Base-by-base conservation (phyloP, 306 rosid species). In the Dicorynia guianensis region DNA sequence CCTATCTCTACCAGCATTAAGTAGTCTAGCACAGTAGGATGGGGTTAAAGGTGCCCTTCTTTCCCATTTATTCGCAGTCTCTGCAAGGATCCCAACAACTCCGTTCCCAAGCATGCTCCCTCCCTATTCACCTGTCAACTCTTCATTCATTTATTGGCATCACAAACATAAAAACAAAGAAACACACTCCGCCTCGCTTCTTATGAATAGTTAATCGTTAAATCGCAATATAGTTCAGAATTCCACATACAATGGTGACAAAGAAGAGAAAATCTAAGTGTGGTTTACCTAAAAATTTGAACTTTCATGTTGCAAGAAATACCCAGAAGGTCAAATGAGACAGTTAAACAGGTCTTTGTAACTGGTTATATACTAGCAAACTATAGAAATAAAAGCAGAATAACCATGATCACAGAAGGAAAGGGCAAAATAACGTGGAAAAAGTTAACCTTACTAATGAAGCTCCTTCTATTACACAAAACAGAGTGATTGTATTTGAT, bases 41-140 rank as follows among this genome's bases (percentile, higher is more conserved):
- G 98, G 98, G 10, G 97, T 79, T 62, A 95, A 74, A 63, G 97
- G 97, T 30, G 81, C 91, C 79, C 98, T 92, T 79, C 98, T 90
- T 52, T 95, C 98, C 98, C 98, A 95, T 81, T 95, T 95, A 63
- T 92, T 87, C 58, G 77, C 83, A 12, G 97, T 66, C 82, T 95
- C 98, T 0, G 93, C 85, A 0, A 95, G 84, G 57, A 95, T 90
- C 86, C 98, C 98, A 33, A 92, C 90, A 38, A 87, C 88, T 57
- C 97, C 98, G 71, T 95, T 95, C 48, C 97, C 98, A 42, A 95
- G 85, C 98, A 95, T 95, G 50, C 53, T 54, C 67, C 42, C 17
- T 53, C 25, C 57, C 8, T 47, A 14, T 18, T 25, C 4, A 55
- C 53, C 68, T 15, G 34, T 30, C 8, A 65, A 62, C 43, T 49